These are phyloP conservation scores for Chenopodium formosanum DNA, from an alignment of 148 eudicot genomes.

Conservation along the genomic window DNA sequence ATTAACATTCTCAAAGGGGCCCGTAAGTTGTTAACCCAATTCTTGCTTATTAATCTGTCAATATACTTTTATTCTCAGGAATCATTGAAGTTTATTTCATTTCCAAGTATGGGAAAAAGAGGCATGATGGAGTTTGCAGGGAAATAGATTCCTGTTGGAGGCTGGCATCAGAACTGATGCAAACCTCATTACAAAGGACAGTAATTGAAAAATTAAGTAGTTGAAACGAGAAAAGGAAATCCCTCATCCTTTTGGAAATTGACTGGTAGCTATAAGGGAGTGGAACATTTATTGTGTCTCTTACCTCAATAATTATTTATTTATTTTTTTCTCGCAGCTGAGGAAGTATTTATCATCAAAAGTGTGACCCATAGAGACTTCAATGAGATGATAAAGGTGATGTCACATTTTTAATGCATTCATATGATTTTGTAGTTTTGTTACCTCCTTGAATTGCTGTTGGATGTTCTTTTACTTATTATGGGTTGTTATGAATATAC, in stretches of 20 bases:
- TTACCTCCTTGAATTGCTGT: neutral
- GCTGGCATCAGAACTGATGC: neutral
- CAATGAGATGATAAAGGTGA: constrained; percentile 92
- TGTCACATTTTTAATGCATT: constrained; percentile 22
- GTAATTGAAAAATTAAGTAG: neutral
- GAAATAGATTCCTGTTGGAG: neutral
- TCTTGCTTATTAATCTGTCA: neutral
- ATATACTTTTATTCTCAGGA: neutral
- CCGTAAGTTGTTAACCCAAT: constrained; percentile 38
- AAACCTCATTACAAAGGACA: neutral
- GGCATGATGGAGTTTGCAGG: neutral
- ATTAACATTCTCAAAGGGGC: constrained; percentile 80
- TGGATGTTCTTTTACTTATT: neutral
- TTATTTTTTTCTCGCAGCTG: constrained; percentile 44
- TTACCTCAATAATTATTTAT: neutral
- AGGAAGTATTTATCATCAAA: constrained; percentile 90
- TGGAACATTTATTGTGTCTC: constrained; percentile 5
- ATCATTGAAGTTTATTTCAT: neutral
- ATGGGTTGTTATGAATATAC: neutral
- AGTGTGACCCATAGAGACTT: constrained; percentile 92
- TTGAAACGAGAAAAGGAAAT: neutral
- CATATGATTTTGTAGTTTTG: neutral
- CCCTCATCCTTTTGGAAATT: neutral
- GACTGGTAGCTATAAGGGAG: neutral
- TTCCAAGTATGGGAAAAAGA: neutral